These are phyloP conservation scores for Cryphonectria parasitica DNA, from an alignment of 2,329 filamentous ascomycete genomes.

Conservation along the genomic window DNA sequence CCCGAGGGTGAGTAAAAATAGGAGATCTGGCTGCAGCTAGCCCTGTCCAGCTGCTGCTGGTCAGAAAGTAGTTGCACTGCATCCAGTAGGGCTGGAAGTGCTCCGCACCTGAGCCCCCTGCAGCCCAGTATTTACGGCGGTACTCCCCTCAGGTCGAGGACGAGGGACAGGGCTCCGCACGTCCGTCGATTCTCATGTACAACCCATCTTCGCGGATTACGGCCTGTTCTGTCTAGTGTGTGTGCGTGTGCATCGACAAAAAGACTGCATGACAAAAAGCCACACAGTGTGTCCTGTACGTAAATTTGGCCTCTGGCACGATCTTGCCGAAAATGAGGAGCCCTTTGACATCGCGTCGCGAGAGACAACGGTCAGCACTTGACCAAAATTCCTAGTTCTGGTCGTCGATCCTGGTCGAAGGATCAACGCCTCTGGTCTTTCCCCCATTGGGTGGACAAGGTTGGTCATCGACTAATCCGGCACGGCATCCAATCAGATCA, in stretches of 20 bases:
- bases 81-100: slow-evolving; percentile 12
- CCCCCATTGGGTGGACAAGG: slow-evolving; percentile 12
- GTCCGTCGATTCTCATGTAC: neutral
- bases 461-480: slow-evolving; percentile 12
- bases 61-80: slow-evolving; percentile 12
- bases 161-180: neutral
- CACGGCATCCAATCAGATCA: slow-evolving; percentile 18
- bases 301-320: neutral
- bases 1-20: slow-evolving; percentile 26
- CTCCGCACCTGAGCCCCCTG: slow-evolving; percentile 2
- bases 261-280: slow-evolving; percentile 7
- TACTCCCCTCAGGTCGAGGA: neutral
- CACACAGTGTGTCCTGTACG: neutral
- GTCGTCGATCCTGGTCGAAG: slow-evolving; percentile 22
- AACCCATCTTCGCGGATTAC: neutral
- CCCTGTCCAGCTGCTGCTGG: slow-evolving; percentile 14
- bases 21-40: slow-evolving; percentile 16
- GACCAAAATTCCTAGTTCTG: neutral
- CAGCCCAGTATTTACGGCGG: neutral
- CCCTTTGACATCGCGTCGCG: neutral
- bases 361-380: slow-evolving; percentile 10
- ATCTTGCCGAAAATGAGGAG: neutral
- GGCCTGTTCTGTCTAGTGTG: slow-evolving; percentile 7
- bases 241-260: neutral
- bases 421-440: slow-evolving; percentile 21